Evolutionary conservation across 2,329 filamentous ascomycete species (phyloP), one percentile per base, ranked within the genome.

Genomic region (Monilinia polystroma): DNA sequence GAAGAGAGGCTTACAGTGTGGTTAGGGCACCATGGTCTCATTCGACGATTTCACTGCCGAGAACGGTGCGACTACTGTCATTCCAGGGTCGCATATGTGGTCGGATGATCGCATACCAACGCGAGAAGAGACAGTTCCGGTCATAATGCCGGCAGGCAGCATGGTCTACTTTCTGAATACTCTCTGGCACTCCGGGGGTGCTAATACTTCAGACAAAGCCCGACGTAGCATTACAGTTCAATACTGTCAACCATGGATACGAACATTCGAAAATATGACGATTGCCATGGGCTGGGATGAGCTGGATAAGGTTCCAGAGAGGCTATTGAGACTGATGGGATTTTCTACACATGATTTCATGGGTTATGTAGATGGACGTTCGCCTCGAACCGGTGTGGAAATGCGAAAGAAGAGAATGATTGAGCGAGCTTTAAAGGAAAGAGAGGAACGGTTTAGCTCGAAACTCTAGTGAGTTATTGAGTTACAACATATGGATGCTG

Each of bases 231-330:
- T 75, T 56, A 75, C 73, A 4, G 65, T 75, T 1, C 74, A 75
- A 58, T 76, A 75, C 58, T 76, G 74, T 53, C 73, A 75, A 66
- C 74, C 72, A 6, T 82, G 75, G 75, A 75, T 78, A 32, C 70
- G 78, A n/a, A 73, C 75, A n/a, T 73, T 72, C 59, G 78, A 79
- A 69, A 79, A 79, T 60, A 75, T 77, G 70, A 75, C 75, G 8
- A 69, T 79, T 7, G 75, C 77, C 16, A 75, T 78, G 63, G 76
- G 77, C 16, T 75, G 73, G 73, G 71, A 75, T 52, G 69, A 75
- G 55, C 38, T 75, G 52, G 73, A 75, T 69, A 52, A 66, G 20
- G 67, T 75, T 5, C 73, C 73, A 7, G 71, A 75, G 56, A 70
- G 54, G 32, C 57, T 75, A 4, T 59, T 74, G 63, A 53, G 54